phyloP scores from a whole-genome alignment of 2,329 filamentous ascomycete species.

The Arthrobotrys megalospora region DNA sequence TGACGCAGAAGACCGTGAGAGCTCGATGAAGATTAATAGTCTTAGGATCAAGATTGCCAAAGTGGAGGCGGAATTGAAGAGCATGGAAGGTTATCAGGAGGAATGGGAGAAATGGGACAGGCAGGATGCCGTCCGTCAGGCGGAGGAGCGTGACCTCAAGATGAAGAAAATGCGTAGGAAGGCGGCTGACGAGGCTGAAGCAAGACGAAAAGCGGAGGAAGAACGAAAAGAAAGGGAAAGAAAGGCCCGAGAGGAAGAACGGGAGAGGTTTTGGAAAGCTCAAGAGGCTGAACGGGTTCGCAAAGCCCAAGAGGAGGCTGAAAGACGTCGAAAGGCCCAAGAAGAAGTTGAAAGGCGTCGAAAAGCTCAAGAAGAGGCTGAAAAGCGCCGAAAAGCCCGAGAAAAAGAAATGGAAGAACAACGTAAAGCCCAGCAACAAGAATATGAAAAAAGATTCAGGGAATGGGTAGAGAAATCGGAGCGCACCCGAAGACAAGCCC shows the following conservation, averaged over 20 bases:
- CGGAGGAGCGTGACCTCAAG: slow-evolving; percentile 2
- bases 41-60: slow-evolving; percentile 30
- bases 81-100: not conserved
- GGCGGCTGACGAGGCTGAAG: slow-evolving; percentile 1
- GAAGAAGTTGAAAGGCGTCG: not conserved
- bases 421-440: too few species aligned
- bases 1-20: slow-evolving; percentile 21
- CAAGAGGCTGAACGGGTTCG: slow-evolving; percentile 6
- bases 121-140: not conserved
- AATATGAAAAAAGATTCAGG: too few species aligned
- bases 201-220: slow-evolving; percentile 4
- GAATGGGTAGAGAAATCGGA: too few species aligned
- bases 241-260: slow-evolving; percentile 11
- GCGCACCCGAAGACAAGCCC: too few species aligned
- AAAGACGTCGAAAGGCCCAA: not conserved
- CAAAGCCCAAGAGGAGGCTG: not conserved
- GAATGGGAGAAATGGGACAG: slow-evolving; percentile 32
- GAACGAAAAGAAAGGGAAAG: slow-evolving; percentile 2
- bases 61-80: slow-evolving; percentile 14
- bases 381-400: not conserved
- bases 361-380: not conserved
- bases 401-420: not conserved
- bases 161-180: slow-evolving; percentile 12
- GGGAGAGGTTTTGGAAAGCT: slow-evolving; percentile 15
- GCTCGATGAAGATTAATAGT: slow-evolving; percentile 12